These are phyloP conservation scores for Fusarium avenaceum DNA, from an alignment of 2,329 filamentous ascomycete genomes.

Conservation along the genomic window DNA sequence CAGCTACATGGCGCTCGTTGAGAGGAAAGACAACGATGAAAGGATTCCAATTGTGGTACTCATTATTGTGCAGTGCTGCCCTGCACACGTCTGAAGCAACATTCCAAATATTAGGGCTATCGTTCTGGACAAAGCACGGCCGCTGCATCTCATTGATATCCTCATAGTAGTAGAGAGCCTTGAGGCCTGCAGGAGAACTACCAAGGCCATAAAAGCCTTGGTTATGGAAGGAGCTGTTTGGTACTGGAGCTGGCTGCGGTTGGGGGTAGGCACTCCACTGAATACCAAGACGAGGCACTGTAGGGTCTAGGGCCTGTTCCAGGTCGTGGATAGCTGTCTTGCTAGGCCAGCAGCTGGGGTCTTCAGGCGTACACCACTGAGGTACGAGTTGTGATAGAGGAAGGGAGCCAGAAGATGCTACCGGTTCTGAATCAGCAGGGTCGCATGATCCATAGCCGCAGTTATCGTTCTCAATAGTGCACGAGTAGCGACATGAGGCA, in stretches of 20 bases:
- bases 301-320: neutral
- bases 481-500: constrained; percentile 7
- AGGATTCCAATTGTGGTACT: constrained; percentile 9
- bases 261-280: neutral
- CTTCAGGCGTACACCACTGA: constrained; percentile 6
- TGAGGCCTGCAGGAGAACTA: neutral
- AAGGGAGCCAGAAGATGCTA: neutral
- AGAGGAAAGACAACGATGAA: constrained; percentile 10
- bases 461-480: neutral
- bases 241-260: constrained; percentile 10
- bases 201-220: constrained; percentile 5
- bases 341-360: constrained; percentile 8
- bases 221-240: neutral
- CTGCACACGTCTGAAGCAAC: neutral
- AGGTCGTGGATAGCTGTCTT: neutral
- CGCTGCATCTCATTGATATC: neutral
- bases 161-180: constrained; percentile 1
- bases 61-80: constrained; percentile 8
- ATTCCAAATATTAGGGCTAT: neutral
- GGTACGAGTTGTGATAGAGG: fast-evolving
- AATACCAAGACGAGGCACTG: neutral
- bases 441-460: constrained; percentile 1
- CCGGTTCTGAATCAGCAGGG: neutral
- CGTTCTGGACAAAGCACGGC: neutral
- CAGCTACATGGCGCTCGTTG: constrained; percentile 4